These are phyloP conservation scores for Lycium barbarum DNA, from an alignment of 257 asterid species.

Conservation along the genomic window DNA sequence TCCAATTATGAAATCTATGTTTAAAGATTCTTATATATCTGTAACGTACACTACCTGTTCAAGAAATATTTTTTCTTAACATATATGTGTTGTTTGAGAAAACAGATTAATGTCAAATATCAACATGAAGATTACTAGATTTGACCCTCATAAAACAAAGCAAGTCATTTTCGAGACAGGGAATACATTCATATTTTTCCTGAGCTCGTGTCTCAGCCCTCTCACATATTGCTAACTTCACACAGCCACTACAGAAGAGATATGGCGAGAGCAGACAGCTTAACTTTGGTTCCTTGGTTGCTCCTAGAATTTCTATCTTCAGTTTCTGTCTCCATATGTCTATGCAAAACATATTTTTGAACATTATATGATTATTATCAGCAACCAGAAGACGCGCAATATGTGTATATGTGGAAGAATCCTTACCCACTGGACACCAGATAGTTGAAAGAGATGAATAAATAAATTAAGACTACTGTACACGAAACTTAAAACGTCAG, in stretches of 20 bases:
- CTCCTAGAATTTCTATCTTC: conserved; percentile 1
- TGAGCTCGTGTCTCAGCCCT: conserved; percentile 10
- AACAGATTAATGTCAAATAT: background rate
- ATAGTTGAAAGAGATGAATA: conserved; percentile 11
- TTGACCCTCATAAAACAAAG: background rate
- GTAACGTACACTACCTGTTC: background rate
- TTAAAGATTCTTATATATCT: background rate
- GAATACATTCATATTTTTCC: background rate
- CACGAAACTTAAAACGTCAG: background rate
- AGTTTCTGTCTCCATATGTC: conserved; percentile 15
- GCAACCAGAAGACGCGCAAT: background rate
- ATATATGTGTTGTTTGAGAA: background rate
- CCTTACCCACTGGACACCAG: background rate
- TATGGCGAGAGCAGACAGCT: conserved; percentile 1
- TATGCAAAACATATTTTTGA: background rate
- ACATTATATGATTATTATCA: conserved; percentile 10
- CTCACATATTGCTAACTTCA: background rate
- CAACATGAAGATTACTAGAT: conserved; percentile 1
- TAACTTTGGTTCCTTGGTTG: background rate
- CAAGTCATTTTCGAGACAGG: background rate
- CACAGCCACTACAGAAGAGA: conserved; percentile 15
- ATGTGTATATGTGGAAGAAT: background rate
- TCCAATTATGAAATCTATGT: background rate
- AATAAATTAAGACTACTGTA: background rate
- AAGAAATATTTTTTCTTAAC: background rate